Evolutionary conservation across 225 moss, liverwort and hornwort genomes (phyloP).

Genomic region (Sphagnum tenellum): DNA sequence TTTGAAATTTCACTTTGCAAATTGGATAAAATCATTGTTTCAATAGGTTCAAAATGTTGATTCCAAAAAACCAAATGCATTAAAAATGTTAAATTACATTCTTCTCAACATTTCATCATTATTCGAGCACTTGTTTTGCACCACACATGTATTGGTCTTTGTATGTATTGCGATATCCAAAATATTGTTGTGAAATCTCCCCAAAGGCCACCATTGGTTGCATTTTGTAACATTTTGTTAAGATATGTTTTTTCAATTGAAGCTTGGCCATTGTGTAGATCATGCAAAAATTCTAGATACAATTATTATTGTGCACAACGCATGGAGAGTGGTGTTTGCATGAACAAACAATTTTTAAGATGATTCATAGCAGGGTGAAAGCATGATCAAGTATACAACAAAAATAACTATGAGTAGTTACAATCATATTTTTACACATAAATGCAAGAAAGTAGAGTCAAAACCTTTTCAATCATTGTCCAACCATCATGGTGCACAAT

Average conservation of each 20-base stretch:
- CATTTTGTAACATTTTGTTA: neutral
- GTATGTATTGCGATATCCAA: slow-evolving; percentile 1
- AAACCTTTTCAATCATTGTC: too few relatives aligned
- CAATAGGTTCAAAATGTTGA: neutral
- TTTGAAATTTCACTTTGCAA: too few relatives aligned
- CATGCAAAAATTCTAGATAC: slow-evolving; percentile 1
- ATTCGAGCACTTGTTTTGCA: neutral
- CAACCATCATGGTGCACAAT: too few relatives aligned
- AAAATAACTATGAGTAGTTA: too few relatives aligned
- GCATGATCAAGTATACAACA: too few relatives aligned
- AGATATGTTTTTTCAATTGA: neutral
- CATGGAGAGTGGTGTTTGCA: too few relatives aligned
- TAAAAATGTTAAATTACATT: neutral
- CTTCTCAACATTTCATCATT: slow-evolving; percentile 1
- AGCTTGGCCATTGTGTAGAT: neutral
- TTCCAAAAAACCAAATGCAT: neutral
- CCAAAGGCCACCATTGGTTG: neutral
- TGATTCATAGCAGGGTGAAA: too few relatives aligned
- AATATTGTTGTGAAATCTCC: neutral
- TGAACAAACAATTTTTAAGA: too few relatives aligned
- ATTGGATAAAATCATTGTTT: too few relatives aligned
- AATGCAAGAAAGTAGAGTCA: too few relatives aligned
- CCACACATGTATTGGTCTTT: neutral
- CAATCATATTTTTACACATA: too few relatives aligned
- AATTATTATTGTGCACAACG: too few relatives aligned